These are phyloP conservation scores for Sporopachydermia lactativora DNA, from an alignment of 805 yeast genomes.

Conservation along the genomic window DNA sequence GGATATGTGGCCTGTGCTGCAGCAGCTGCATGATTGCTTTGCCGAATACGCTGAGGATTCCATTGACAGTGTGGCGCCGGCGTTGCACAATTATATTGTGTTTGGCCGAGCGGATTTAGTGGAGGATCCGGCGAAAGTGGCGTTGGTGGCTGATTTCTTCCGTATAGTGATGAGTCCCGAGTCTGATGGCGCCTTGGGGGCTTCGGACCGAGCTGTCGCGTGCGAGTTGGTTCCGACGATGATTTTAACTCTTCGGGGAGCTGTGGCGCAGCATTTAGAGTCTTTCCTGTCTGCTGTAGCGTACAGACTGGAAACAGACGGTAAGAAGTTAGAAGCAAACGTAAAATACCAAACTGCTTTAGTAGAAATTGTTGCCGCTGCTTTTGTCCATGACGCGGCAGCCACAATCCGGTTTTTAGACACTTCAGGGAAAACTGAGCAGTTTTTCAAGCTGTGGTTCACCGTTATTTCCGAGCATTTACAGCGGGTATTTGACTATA, in stretches of 20 bases:
- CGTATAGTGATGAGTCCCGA: conserved; percentile 14
- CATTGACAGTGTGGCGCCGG: conserved; percentile 62
- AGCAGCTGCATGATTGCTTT: conserved; percentile 26
- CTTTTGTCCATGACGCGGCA: conserved; percentile 46
- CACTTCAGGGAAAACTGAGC: conserved; percentile 27
- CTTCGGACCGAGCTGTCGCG: conserved; percentile 41
- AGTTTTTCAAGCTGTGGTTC: conserved; percentile 58
- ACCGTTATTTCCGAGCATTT: conserved; percentile 32
- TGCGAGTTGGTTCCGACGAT: conserved; percentile 54
- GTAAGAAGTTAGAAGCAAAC: conserved; percentile 19
- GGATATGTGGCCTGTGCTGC: conserved; percentile 62
- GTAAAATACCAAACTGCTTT: conserved; percentile 32
- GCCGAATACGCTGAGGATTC: conserved; percentile 37
- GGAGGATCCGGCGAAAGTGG: conserved; percentile 30
- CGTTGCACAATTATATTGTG: conserved; percentile 60
- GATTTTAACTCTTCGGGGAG: conserved; percentile 39
- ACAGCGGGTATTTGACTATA: conserved; percentile 68
- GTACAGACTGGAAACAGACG: conserved; percentile 22
- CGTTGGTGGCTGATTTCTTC: conserved; percentile 38
- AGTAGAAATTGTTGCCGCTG: conserved; percentile 48
- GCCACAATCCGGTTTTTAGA: conserved; percentile 37
- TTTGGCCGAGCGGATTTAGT: conserved; percentile 39
- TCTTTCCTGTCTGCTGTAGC: conserved; percentile 30
- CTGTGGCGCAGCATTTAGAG: conserved; percentile 31
- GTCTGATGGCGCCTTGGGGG: conserved; percentile 31